phyloP scores from a whole-genome alignment of 2,329 filamentous ascomycete species.

The Botryotinia calthae region DNA sequence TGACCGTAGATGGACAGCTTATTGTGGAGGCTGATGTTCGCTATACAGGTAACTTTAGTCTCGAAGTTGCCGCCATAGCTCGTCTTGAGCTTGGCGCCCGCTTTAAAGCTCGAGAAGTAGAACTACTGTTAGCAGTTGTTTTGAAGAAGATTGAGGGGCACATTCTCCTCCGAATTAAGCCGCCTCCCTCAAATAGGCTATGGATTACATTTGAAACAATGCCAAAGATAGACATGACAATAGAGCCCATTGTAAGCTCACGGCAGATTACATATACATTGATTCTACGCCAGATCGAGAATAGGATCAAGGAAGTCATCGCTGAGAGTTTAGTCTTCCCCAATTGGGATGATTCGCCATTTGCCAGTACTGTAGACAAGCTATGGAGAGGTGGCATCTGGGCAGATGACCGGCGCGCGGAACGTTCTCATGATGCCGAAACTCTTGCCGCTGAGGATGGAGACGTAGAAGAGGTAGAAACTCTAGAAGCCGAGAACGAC shows the following conservation, averaged over 20 bases:
- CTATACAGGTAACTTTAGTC: conserved; percentile 83
- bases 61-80: conserved; percentile 90
- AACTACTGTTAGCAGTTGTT: conserved; percentile 81
- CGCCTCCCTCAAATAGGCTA: conserved; percentile 90
- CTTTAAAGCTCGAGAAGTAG: conserved; percentile 88
- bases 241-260: conserved; percentile 92
- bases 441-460: conserved; percentile 45
- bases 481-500: conserved; percentile 39
- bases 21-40: conserved; percentile 81
- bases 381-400: conserved; percentile 83
- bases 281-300: conserved; percentile 91
- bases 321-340: conserved; percentile 88
- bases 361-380: conserved; percentile 77
- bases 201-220: conserved; percentile 95
- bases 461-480: conserved; percentile 45
- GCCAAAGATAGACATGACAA: conserved; percentile 89
- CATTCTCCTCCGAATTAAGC: conserved; percentile 81
- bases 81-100: conserved; percentile 85
- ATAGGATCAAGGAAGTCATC: conserved; percentile 88
- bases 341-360: conserved; percentile 95
- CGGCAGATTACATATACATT: conserved; percentile 93
- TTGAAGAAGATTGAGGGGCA: conserved; percentile 85
- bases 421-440: conserved; percentile 41
- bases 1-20: conserved; percentile 89
- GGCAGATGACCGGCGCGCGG: conserved; percentile 52